phyloP scores from a whole-genome alignment of 2,329 filamentous ascomycete genomes.

The Shiraia bambusicola region DNA sequence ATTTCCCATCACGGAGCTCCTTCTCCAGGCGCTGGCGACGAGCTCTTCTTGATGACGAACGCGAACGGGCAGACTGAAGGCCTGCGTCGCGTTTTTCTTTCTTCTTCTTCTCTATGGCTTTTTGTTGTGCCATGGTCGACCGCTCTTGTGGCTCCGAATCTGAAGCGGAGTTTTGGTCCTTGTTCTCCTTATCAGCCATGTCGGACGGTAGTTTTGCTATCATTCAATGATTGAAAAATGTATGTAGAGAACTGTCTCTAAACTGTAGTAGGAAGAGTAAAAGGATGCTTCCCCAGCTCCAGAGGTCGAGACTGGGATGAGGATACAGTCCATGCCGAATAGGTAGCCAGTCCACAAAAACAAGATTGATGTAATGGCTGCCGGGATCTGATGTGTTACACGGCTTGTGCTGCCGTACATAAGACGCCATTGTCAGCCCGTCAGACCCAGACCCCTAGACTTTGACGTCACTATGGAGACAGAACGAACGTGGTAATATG shows the following conservation, averaged over 20 bases:
- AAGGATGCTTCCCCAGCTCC: slow-evolving; percentile 6
- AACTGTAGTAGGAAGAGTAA: slow-evolving; percentile 3
- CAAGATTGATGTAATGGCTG: slow-evolving; percentile 37
- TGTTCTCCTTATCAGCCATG: slow-evolving; percentile 39
- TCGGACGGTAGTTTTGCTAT: slow-evolving; percentile 17
- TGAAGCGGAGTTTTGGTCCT: slow-evolving; percentile 22
- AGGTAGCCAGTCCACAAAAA: slow-evolving; percentile 30
- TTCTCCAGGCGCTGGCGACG: slow-evolving; percentile 51
- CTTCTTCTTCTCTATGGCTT: slow-evolving; percentile 47
- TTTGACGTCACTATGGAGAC: slow-evolving; percentile 24
- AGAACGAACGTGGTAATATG: slow-evolving; percentile 4
- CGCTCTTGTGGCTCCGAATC: slow-evolving; percentile 43
- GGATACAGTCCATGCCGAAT: slow-evolving; percentile 14
- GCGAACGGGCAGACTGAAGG: slow-evolving; percentile 47
- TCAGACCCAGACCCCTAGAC: slow-evolving; percentile 8
- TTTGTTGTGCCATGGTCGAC: slow-evolving; percentile 50
- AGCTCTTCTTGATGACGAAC: slow-evolving; percentile 50
- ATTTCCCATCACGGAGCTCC: slow-evolving; percentile 50
- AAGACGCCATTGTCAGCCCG: slow-evolving; percentile 7
- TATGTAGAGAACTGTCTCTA: background rate
- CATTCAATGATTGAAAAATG: slow-evolving; percentile 14
- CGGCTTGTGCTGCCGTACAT: slow-evolving; percentile 13
- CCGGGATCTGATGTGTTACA: slow-evolving; percentile 21
- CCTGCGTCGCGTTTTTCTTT: slow-evolving; percentile 41
- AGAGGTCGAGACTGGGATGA: slow-evolving; percentile 3